Conservation (phyloP, 1,284 basidiomycete species). For the Cutaneotrichosporon curvatum region DNA sequence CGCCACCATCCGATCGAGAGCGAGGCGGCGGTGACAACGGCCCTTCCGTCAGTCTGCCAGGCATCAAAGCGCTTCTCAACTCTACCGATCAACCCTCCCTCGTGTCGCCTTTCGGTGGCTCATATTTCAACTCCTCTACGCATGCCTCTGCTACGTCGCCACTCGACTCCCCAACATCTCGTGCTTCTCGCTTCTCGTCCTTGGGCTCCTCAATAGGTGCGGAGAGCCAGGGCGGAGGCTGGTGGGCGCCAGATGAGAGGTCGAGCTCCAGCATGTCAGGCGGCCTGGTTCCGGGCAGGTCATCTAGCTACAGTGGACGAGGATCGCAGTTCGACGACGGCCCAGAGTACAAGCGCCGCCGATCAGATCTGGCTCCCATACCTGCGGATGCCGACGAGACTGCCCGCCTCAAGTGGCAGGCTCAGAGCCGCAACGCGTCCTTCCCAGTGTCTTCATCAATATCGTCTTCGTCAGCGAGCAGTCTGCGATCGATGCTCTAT, state of each 20-base stretch:
- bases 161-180: constrained; percentile 30
- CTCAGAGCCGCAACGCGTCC: constrained; percentile 40
- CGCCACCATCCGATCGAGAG: background rate
- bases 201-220: constrained; percentile 20
- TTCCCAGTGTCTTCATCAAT: constrained; percentile 38
- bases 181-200: constrained; percentile 39
- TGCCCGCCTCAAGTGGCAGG: constrained; percentile 36
- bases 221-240: constrained; percentile 21
- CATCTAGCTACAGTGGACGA: constrained; percentile 4
- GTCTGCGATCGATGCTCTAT: constrained; percentile 22
- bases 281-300: no score
- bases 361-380: constrained; percentile 32
- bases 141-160: constrained; percentile 26
- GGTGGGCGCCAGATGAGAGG: constrained; percentile 40
- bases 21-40: constrained; percentile 4
- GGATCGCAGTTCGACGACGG: constrained; percentile 14
- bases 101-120: constrained; percentile 16
- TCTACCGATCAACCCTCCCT: constrained; percentile 17
- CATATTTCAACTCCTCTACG: constrained; percentile 24
- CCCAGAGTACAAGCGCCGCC: constrained; percentile 32
- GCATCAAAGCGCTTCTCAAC: constrained; percentile 28
- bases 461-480: constrained; percentile 52
- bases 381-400: constrained; percentile 35
- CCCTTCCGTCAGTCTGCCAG: constrained; percentile 24
- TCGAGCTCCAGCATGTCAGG: constrained; percentile 1